Evolutionary conservation across 352 stramenopile genomes (phyloP).

Genomic region (Aphanomyces astaci): DNA sequence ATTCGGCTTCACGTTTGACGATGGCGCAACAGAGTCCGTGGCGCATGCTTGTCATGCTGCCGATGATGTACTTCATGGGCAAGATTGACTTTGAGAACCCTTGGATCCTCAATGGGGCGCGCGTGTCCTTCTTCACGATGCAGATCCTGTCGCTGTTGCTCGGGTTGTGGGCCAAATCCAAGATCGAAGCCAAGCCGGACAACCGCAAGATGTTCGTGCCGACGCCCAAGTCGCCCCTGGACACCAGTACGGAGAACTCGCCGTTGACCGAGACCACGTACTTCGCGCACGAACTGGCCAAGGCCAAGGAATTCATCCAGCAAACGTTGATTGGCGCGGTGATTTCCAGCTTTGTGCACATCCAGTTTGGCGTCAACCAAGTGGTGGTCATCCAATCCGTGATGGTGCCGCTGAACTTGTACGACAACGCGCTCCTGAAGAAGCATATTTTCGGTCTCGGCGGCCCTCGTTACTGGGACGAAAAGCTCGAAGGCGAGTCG

Average conservation of each 20-base stretch:
- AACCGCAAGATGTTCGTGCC: slow-evolving; percentile 73
- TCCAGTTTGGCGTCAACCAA: slow-evolving; percentile 82
- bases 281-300: slow-evolving; percentile 52
- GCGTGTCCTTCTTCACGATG: slow-evolving; percentile 53
- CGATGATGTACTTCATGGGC: slow-evolving; percentile 80
- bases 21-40: slow-evolving; percentile 52
- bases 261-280: slow-evolving; percentile 78
- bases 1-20: slow-evolving; percentile 13
- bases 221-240: slow-evolving; percentile 60
- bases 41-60: slow-evolving; percentile 79
- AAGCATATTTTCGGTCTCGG: slow-evolving; percentile 59
- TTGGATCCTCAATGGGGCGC: slow-evolving; percentile 48
- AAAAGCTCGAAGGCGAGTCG: slow-evolving; percentile 67
- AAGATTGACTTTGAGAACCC: slow-evolving; percentile 81
- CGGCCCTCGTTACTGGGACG: slow-evolving; percentile 67
- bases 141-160: slow-evolving; percentile 53
- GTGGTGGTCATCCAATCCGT: slow-evolving; percentile 81
- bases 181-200: slow-evolving; percentile 69
- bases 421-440: slow-evolving; percentile 70
- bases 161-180: slow-evolving; percentile 61
- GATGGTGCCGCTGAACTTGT: slow-evolving; percentile 80
- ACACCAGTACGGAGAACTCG: slow-evolving; percentile 68
- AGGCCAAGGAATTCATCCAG: slow-evolving; percentile 74
- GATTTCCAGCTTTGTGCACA: slow-evolving; percentile 74
- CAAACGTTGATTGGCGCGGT: slow-evolving; percentile 70